Evolutionary conservation across 73 alveolate species (phyloP), one percentile per base, ranked within the genome.

Genomic region (Halteria grandinella): DNA sequence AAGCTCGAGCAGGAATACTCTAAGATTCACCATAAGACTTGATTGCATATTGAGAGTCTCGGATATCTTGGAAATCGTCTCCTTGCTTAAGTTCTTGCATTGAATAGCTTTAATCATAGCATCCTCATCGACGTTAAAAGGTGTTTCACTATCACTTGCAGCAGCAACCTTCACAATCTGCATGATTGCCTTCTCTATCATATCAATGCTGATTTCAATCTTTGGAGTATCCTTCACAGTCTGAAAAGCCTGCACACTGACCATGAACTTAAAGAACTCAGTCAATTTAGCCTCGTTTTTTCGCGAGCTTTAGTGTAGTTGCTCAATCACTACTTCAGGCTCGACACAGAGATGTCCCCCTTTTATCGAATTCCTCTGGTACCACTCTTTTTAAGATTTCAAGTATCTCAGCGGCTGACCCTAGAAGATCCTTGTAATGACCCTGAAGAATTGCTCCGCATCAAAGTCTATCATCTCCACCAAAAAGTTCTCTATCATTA

Each of bases 391-490:
- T 31, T 66, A 66, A 10, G 66, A 36, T 23, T 43, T 11, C 31
- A 66, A 25, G 37, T 45, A 66, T 34, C 15, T 14, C 41, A 23
- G 47, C n/a, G 80, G 80, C 7, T 29, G 17, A 1, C 80, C 80
- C 1, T 44, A 47, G 31, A 37, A 77, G 4, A 77, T 4, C 41
- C 47, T 71, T 0, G 80, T 17, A 27, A 63, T 75, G 7, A 63
- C 81, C 41, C 48, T 33, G 36, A 77, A 77, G 82, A 60, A 77
- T 32, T 54, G 15, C 25, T 51, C 62, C n/a, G 81, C 51, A 47
- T 77, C 76, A 17, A 77, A 44, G 31, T 47, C 49, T 12, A 77
- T 21, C 43, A 77, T 45, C 39, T 60, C 89, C 20, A 31, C 53
- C 14, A 63, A 10, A 31, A 60, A 43, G 44, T 48, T 32, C 27